phyloP scores from a whole-genome alignment of 1,284 basidiomycete species.

The Filobasidium uniguttulatum region DNA sequence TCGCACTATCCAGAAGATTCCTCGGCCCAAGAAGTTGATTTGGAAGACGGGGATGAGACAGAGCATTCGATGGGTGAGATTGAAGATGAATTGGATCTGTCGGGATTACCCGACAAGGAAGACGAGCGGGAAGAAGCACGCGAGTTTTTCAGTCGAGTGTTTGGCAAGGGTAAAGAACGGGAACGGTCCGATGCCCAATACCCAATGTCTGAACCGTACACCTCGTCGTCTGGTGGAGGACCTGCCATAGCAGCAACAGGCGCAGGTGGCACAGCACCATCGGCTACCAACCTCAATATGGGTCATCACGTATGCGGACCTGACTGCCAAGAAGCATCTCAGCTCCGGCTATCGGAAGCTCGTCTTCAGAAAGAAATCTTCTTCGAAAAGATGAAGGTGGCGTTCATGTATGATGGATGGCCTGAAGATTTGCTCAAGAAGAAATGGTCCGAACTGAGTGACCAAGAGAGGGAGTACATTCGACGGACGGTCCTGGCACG shows the following conservation, averaged over 20 bases:
- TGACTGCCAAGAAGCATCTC: not conserved
- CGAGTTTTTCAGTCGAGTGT: not conserved
- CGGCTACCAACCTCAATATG: too few relatives aligned
- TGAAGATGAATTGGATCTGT: not conserved
- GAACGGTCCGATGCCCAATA: not conserved
- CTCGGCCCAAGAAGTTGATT: constrained; percentile 5
- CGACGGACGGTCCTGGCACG: not conserved
- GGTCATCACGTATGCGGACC: constrained; percentile 1
- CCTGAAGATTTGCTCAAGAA: constrained; percentile 2
- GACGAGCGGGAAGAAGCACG: not conserved
- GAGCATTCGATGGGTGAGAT: not conserved
- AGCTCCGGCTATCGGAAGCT: not conserved
- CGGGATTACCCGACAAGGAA: not conserved
- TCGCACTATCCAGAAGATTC: constrained; percentile 5
- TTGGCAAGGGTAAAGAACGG: constrained; percentile 1
- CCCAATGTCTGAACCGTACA: not conserved
- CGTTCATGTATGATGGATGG: constrained; percentile 4
- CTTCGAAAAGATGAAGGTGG: constrained; percentile 3
- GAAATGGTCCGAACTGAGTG: constrained; percentile 3
- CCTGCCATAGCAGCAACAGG: not conserved
- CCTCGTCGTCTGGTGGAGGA: not conserved
- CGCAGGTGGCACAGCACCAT: not conserved
- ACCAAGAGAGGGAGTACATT: not conserved
- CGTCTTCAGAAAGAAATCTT: not conserved
- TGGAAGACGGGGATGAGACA: constrained; percentile 2